A percentile compares a stretch with the other conserved stretches of the same genome.
phyloP scores from a whole-genome alignment of 306 rosid genomes.

The Ormosia emarginata region DNA sequence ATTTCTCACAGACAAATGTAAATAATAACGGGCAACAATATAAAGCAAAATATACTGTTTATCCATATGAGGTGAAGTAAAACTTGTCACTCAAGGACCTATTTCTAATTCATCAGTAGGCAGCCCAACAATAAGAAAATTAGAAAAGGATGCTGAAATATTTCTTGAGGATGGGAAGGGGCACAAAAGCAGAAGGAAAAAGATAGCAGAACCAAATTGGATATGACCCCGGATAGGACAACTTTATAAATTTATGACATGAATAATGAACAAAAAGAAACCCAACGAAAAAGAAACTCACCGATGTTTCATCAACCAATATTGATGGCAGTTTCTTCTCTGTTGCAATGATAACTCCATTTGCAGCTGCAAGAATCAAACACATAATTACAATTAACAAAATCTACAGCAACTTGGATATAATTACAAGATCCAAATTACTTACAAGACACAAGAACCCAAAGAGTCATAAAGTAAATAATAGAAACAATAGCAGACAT shows the following conservation, averaged over 20 bases:
- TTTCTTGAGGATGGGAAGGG: not conserved
- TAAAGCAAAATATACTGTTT: not conserved
- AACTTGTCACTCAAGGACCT: not conserved
- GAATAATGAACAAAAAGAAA: not conserved
- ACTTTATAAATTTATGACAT: not conserved
- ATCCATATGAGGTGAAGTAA: not conserved
- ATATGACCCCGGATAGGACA: not conserved
- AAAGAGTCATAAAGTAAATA: not conserved
- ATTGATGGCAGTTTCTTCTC: conserved; percentile 97
- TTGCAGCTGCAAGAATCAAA: conserved; percentile 69
- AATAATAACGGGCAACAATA: not conserved
- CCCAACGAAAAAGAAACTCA: conserved; percentile 32
- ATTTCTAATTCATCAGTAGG: not conserved
- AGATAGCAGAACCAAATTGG: not conserved
- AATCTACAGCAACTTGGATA: not conserved
- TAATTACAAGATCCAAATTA: not conserved
- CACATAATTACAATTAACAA: not conserved
- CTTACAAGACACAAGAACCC: not conserved
- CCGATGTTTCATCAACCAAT: conserved; percentile 91
- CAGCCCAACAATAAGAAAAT: not conserved
- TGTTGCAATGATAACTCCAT: conserved; percentile 93
- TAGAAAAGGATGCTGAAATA: not conserved
- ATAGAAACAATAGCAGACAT: not conserved
- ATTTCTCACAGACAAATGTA: not conserved
- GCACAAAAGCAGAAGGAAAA: not conserved